Percentiles rank a stretch among this genome's conserved stretches.
phyloP scores from a whole-genome alignment of 2,329 filamentous ascomycete species.

The Hypoxylon sp. region DNA sequence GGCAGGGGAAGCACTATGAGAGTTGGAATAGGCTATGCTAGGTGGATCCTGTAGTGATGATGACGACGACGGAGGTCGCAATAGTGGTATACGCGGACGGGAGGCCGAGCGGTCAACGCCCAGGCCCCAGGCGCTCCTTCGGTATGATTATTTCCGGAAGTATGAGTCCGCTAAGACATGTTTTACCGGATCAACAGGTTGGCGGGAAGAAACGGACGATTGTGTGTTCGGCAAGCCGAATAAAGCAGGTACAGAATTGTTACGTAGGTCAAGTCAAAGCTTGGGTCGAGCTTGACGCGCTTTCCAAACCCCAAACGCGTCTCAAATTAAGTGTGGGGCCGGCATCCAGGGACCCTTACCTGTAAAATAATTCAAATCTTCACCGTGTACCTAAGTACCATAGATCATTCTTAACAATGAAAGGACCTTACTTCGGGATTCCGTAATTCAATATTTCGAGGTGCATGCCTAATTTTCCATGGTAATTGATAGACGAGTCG shows the following conservation, averaged over 20 bases:
- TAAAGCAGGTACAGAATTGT: neutral
- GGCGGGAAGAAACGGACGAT: neutral
- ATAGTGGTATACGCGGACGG: too few species aligned
- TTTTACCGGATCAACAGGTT: neutral
- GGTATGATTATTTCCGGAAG: constrained; percentile 8
- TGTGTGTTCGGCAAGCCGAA: neutral
- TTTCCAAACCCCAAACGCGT: constrained; percentile 26
- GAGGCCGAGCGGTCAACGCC: too few species aligned
- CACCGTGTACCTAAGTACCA: too few species aligned
- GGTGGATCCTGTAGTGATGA: constrained; percentile 6
- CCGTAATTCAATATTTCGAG: neutral
- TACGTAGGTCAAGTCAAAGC: constrained; percentile 2
- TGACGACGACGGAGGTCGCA: neutral
- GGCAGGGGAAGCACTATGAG: constrained; percentile 1
- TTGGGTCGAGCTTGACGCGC: constrained; percentile 27
- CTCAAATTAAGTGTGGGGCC: constrained; percentile 12
- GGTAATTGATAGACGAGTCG: neutral
- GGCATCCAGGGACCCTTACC: neutral
- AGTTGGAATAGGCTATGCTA: neutral
- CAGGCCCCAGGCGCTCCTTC: too few species aligned
- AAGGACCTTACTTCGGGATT: neutral
- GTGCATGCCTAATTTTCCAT: too few species aligned
- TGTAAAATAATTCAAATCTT: neutral
- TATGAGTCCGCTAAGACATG: constrained; percentile 2
- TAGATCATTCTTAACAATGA: neutral